Percentiles rank a stretch among this genome's conserved stretches.
Evolutionary conservation across 768 basidiomycete genomes (phyloP).

Genomic region (Auriculariales sp.): DNA sequence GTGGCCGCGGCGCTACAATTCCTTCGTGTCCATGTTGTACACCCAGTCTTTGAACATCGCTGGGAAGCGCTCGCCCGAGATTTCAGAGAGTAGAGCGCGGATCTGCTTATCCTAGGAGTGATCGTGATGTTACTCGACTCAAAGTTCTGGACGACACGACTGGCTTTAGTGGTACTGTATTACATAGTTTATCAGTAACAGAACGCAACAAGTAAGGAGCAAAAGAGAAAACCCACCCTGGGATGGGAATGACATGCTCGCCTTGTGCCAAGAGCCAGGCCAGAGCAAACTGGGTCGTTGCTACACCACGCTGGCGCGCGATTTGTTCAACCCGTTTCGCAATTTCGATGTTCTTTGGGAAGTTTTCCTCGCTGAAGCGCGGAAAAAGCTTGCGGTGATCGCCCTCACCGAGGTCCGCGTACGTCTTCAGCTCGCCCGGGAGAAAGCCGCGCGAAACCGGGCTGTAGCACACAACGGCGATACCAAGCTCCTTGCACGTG

Average conservation of each 20-base stretch:
- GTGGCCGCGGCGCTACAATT: too few relatives aligned
- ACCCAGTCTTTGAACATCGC: too few relatives aligned
- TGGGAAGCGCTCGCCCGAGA: neutral
- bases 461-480: conserved; percentile 34
- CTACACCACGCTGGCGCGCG: conserved; percentile 8
- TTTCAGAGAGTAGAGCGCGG: conserved; percentile 11
- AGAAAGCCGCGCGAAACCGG: conserved; percentile 41
- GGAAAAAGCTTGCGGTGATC: conserved; percentile 4
- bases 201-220: too few relatives aligned
- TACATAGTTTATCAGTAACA: neutral
- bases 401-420: conserved; percentile 1
- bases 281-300: conserved; percentile 11
- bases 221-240: conserved; percentile 5
- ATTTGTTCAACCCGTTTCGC: conserved; percentile 6
- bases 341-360: conserved; percentile 10
- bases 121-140: conserved; percentile 21
- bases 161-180: neutral
- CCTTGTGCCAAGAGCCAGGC: conserved; percentile 12
- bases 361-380: conserved; percentile 6
- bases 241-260: conserved; percentile 11
- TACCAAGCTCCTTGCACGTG: conserved; percentile 33
- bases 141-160: conserved; percentile 28
- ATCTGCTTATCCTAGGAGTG: conserved; percentile 20
- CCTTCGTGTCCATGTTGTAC: too few relatives aligned
- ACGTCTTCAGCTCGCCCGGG: conserved; percentile 28